These are phyloP conservation scores for Gaeumannomyces sp. DNA, from an alignment of 2,329 filamentous ascomycete species.

Conservation along the genomic window DNA sequence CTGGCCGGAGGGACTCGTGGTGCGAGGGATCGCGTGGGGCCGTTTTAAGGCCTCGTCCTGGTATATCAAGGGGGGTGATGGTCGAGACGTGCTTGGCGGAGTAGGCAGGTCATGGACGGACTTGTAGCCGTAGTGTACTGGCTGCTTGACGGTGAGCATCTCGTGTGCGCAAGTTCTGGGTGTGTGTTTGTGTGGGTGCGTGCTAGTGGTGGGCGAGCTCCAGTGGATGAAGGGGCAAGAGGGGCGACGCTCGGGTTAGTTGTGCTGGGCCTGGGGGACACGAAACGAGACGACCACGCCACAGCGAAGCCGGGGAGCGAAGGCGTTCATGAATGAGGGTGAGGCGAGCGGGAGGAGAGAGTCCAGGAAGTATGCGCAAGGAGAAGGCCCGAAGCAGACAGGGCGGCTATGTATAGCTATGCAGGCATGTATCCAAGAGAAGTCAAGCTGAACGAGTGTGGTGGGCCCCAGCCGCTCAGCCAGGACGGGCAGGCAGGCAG, in stretches of 20 bases:
- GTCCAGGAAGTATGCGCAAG: too few species aligned
- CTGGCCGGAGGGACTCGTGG: constrained; percentile 41
- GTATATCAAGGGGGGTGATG: constrained; percentile 47
- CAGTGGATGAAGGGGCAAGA: constrained; percentile 8
- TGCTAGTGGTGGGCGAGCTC: constrained; percentile 10
- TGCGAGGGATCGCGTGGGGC: constrained; percentile 32
- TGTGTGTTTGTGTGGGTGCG: constrained; percentile 9
- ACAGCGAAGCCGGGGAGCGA: background rate
- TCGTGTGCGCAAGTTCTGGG: constrained; percentile 27
- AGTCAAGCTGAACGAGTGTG: too few species aligned
- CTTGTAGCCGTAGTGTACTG: constrained; percentile 52
- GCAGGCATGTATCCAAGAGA: too few species aligned
- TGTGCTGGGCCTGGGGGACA: background rate
- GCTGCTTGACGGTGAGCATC: constrained; percentile 59
- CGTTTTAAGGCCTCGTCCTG: constrained; percentile 40
- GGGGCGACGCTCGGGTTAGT: background rate
- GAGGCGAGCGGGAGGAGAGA: too few species aligned
- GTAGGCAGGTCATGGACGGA: constrained; percentile 57
- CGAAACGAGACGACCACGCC: background rate
- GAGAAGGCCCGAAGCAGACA: too few species aligned
- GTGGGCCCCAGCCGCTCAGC: too few species aligned
- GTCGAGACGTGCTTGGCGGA: constrained; percentile 48
- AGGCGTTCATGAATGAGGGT: background rate
- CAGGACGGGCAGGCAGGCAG: too few species aligned
- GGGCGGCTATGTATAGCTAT: too few species aligned